Conservation (phyloP, 2,329 filamentous ascomycete species). For the Penicillium sp. region DNA sequence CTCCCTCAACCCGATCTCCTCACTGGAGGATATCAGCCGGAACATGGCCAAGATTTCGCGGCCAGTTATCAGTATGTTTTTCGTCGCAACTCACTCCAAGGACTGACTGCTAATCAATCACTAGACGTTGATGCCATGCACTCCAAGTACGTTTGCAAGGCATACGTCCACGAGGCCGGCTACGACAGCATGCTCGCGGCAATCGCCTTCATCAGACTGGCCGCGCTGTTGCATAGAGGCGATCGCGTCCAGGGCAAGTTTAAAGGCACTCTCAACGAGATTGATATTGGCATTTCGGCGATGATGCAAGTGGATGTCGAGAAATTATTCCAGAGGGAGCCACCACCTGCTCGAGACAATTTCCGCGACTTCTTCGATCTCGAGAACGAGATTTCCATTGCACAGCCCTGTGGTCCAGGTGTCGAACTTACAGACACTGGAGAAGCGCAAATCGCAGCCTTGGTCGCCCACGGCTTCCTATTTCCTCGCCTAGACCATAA, state of each 20-base stretch:
- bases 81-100: too few species aligned
- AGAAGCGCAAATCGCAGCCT: constrained; percentile 14
- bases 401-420: background rate
- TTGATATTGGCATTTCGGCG: background rate
- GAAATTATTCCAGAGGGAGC: too few species aligned
- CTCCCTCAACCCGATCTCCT: constrained; percentile 45
- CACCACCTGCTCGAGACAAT: too few species aligned
- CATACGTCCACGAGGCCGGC: constrained; percentile 52
- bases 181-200: constrained; percentile 59
- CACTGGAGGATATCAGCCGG: constrained; percentile 28
- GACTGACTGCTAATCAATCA: constrained; percentile 17
- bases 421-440: constrained; percentile 3
- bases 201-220: constrained; percentile 52
- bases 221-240: constrained; percentile 42
- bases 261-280: background rate
- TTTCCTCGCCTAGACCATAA: constrained; percentile 49
- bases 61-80: constrained; percentile 32
- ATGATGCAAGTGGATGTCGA: background rate
- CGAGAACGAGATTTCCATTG: constrained; percentile 1
- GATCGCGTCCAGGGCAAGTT: background rate
- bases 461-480: constrained; percentile 36
- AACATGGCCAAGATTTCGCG: constrained; percentile 19
- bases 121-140: constrained; percentile 30
- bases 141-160: constrained; percentile 26
- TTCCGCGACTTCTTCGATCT: constrained; percentile 4